Percentiles rank a stretch among this genome's conserved stretches.
Conservation (phyloP, 805 yeast genomes). For the Myxozyma neglecta region DNA sequence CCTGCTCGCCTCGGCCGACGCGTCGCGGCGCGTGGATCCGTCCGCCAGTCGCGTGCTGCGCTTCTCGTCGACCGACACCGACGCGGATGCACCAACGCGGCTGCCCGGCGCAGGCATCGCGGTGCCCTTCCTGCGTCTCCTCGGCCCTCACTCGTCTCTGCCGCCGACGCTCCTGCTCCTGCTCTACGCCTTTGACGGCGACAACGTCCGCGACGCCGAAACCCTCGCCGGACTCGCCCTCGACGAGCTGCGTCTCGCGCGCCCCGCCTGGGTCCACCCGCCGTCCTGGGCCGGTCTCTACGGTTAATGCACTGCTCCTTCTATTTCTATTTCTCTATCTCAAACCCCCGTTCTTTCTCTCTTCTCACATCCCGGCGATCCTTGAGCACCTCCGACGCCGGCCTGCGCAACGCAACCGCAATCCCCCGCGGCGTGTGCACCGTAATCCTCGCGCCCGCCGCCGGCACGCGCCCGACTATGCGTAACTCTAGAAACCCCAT, state of each 20-base stretch:
- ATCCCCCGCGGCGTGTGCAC: conserved; percentile 36
- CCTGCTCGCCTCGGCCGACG: conserved; percentile 71
- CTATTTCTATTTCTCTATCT: background rate
- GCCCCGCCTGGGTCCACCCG: conserved; percentile 53
- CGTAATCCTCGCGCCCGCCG: conserved; percentile 33
- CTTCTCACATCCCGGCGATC: background rate
- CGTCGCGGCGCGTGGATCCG: conserved; percentile 38
- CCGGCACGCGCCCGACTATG: conserved; percentile 38
- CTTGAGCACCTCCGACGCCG: conserved; percentile 16
- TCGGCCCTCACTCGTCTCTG: conserved; percentile 77
- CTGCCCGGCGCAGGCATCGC: conserved; percentile 42
- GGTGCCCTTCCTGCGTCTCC: conserved; percentile 41
- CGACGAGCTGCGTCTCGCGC: conserved; percentile 35
- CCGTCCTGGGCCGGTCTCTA: conserved; percentile 80
- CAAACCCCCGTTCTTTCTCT: too few species aligned
- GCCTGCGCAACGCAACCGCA: conserved; percentile 33
- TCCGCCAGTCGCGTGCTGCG: conserved; percentile 1
- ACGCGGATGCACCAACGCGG: conserved; percentile 19
- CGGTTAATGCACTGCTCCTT: conserved; percentile 44
- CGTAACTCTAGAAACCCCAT: conserved; percentile 40
- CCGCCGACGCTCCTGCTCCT: conserved; percentile 70
- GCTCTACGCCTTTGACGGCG: conserved; percentile 83
- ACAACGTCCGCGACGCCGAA: conserved; percentile 72
- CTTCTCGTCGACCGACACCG: background rate
- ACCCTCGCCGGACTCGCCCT: conserved; percentile 47